Evolutionary conservation across 164 flowering plant species (phyloP).

Genomic region (Dillenia turbinata): DNA sequence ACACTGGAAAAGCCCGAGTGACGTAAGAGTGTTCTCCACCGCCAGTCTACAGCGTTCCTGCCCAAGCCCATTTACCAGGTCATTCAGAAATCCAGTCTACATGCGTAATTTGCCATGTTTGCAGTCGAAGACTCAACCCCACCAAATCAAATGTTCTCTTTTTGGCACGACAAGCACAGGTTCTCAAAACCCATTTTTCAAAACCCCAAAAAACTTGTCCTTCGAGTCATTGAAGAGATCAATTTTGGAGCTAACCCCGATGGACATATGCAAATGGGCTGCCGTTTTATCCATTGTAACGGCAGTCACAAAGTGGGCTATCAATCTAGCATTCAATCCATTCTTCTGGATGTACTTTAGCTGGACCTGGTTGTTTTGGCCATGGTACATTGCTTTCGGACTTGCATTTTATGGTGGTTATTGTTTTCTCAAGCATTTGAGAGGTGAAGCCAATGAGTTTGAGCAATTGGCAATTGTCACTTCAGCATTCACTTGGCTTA

Average conservation of each 20-base stretch:
- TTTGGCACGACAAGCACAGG: constrained; percentile 8
- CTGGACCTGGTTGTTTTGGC: constrained; percentile 96
- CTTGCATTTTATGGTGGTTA: constrained; percentile 56
- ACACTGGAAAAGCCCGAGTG: too few species aligned
- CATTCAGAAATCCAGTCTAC: not conserved
- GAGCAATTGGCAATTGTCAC: constrained; percentile 71
- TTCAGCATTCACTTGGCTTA: constrained; percentile 76
- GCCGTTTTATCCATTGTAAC: constrained; percentile 35
- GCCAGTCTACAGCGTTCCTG: too few species aligned
- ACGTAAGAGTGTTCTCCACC: too few species aligned
- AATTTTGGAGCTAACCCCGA: constrained; percentile 43
- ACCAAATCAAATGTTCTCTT: not conserved
- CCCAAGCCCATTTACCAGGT: constrained; percentile 4
- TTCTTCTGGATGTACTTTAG: constrained; percentile 94
- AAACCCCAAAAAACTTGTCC: constrained; percentile 27
- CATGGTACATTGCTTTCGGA: constrained; percentile 59
- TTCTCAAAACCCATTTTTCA: constrained; percentile 22
- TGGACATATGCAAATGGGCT: constrained; percentile 57
- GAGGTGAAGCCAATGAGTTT: constrained; percentile 44
- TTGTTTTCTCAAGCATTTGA: constrained; percentile 43
- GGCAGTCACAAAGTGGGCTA: constrained; percentile 55
- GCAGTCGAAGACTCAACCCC: constrained; percentile 4
- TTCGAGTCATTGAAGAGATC: constrained; percentile 33
- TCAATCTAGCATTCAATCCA: constrained; percentile 41
- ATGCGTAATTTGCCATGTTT: too few species aligned